phyloP scores from a whole-genome alignment of 768 basidiomycete species.

The Porpolomopsis calyptriformis region DNA sequence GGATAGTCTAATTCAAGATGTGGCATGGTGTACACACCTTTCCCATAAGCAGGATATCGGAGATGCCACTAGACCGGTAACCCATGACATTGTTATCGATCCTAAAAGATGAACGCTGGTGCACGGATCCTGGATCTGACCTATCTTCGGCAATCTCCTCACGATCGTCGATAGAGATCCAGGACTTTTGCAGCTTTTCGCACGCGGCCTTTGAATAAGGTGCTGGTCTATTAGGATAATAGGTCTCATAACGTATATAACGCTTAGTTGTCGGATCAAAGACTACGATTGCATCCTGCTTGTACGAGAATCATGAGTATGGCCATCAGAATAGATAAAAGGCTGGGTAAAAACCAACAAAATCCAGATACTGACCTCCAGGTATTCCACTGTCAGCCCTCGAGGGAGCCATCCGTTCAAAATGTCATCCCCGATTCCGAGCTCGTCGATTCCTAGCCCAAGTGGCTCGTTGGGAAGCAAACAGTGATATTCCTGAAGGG shows the following conservation, averaged over 20 bases:
- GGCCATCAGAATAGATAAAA: not conserved
- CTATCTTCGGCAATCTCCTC: conserved; percentile 25
- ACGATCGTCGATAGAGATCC: conserved; percentile 22
- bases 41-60: conserved; percentile 43
- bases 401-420: conserved; percentile 40
- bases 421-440: conserved; percentile 30
- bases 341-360: conserved; percentile 1
- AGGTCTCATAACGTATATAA: conserved; percentile 36
- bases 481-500: conserved; percentile 39
- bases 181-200: conserved; percentile 19
- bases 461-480: conserved; percentile 29
- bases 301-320: not conserved
- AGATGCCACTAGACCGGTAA: conserved; percentile 31
- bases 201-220: conserved; percentile 28
- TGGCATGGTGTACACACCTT: conserved; percentile 23
- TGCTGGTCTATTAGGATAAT: conserved; percentile 27
- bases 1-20: not conserved
- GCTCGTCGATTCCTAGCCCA: conserved; percentile 22
- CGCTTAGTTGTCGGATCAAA: conserved; percentile 30
- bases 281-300: conserved; percentile 32
- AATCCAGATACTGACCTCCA: conserved; percentile 23
- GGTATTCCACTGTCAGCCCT: conserved; percentile 22
- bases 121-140: conserved; percentile 12
- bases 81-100: conserved; percentile 28
- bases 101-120: conserved; percentile 31